Evolutionary conservation across 257 asterid species (phyloP), one percentile per base, ranked within the genome.

Genomic region (Coffea canephora): DNA sequence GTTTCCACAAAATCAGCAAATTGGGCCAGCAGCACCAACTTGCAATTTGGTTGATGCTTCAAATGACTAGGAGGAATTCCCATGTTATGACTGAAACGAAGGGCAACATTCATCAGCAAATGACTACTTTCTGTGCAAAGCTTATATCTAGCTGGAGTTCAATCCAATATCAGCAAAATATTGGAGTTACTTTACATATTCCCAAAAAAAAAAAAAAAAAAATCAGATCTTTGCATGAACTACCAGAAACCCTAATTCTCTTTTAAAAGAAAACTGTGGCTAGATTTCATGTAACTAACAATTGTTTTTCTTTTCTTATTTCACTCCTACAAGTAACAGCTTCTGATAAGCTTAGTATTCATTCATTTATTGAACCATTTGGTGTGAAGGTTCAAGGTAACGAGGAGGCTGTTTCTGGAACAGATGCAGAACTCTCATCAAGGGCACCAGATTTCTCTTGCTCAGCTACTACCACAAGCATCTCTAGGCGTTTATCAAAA

Each of bases 401-500:
- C 69, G 55, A 76, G 73, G 61, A 64, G 31, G 34, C 57, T n/a
- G 34, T 19, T 59, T 72, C 73, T 43, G 16, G 45, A 48, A 27
- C 45, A 77, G 59, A 25, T 36, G 67, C 67, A 25, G 15, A 25
- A 23, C 39, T 57, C 66, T 78, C 85, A 80, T 79, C 80, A 66
- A 77, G 48, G 62, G 75, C 87, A 70, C 74, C 77, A 8, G 71
- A 69, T 67, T 69, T 81, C 59, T 81, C 80, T 15, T 70, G 70
- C 46, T 81, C 73, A 11, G 84, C 84, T 55, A 81, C 80, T 72
- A 81, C 18, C 80, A 81, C 21, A 62, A 95, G 99, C 97, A 93
- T 93, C 93, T 95, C 96, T 77, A 95, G 98, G 54, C 97, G 94
- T 88, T 88, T 91, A 83, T 95, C 99, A 69, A 81, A 81, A 6